Base-by-base conservation (phyloP, 2,329 filamentous ascomycete species). In the Endoconidiophora polonica region DNA sequence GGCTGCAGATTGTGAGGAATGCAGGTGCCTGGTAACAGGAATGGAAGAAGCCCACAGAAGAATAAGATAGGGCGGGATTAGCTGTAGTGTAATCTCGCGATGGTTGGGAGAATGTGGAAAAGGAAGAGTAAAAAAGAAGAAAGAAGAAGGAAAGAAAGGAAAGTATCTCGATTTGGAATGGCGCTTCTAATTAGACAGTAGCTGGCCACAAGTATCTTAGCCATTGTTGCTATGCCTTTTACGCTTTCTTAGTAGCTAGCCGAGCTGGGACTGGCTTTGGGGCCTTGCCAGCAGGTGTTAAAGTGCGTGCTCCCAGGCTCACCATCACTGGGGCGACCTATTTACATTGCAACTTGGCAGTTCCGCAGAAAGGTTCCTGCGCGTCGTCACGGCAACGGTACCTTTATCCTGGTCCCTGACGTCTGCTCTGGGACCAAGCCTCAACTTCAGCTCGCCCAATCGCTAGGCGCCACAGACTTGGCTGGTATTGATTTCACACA, bases 1-100 rank as follows among this genome's bases (percentile, higher is more conserved):
- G 29, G 29, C 29, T 33, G 29, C 9, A 33, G 22, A 24, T 18
- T 2, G 26, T 36, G 44, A 36, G 16, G 14, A 46, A n/a, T 4
- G 26, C 5, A 29, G 33, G 45, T 38, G 23, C n/a, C 18, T 33
- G n/a, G 29, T 22, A 48, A 42, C 66, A 58, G 53, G 52, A 58
- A 50, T 49, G 53, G 41, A 48, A 47, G 45, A 14, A 54, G 43
- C n/a, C 18, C 10, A 33, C 36, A 46, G 48, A 6, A 18, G 3
- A 41, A 7, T 33, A 43, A 52, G 20, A 46, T 12, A 33, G 29
- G 29, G 29, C 29, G 29, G 29, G 29, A 33, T 33, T 33, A 33
- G 29, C 29, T 33, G 29, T 33, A 33, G 29, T 12, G 9, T 12
- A 33, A 33, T 33, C 29, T 33, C 29, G 29, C 29, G 29, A 33